Percentiles rank a stretch among this genome's conserved stretches.
phyloP scores from a whole-genome alignment of 257 asterid genomes.

The Striga asiatica region DNA sequence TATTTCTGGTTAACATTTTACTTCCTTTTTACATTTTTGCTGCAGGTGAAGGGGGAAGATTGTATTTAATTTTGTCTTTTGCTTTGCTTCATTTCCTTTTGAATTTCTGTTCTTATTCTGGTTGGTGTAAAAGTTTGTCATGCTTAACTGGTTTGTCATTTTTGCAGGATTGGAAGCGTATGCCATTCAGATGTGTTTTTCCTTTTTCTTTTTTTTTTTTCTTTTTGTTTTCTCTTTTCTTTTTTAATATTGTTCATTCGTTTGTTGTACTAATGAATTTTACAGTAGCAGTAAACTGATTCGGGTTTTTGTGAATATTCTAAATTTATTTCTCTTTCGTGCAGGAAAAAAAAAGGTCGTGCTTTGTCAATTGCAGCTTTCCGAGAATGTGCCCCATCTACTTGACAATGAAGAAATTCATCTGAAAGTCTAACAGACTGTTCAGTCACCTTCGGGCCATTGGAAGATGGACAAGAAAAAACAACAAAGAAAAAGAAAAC shows the following conservation, averaged over 20 bases:
- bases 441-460: no score
- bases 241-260: no score
- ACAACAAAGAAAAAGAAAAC: no score
- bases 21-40: conserved; percentile 17
- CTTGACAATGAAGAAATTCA: not conserved
- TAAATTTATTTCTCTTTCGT: not conserved
- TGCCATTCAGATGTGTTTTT: conserved; percentile 36
- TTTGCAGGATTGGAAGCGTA: conserved; percentile 61
- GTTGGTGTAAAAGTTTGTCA: conserved; percentile 4
- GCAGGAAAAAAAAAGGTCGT: conserved; percentile 17
- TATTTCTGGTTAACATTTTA: conserved; percentile 12
- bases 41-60: conserved; percentile 34
- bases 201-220: no score
- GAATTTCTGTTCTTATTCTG: conserved; percentile 6
- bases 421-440: no score
- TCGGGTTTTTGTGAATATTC: conserved; percentile 11
- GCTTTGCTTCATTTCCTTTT: conserved; percentile 6
- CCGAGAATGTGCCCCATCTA: conserved; percentile 1
- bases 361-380: conserved; percentile 12
- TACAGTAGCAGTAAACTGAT: conserved; percentile 3
- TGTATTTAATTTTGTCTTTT: conserved; percentile 1
- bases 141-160: conserved; percentile 31
- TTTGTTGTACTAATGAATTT: conserved; percentile 20
- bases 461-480: no score
- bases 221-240: no score